These are phyloP conservation scores for Aurifilum marmelostoma DNA, from an alignment of 2,329 filamentous ascomycete species.

Conservation along the genomic window DNA sequence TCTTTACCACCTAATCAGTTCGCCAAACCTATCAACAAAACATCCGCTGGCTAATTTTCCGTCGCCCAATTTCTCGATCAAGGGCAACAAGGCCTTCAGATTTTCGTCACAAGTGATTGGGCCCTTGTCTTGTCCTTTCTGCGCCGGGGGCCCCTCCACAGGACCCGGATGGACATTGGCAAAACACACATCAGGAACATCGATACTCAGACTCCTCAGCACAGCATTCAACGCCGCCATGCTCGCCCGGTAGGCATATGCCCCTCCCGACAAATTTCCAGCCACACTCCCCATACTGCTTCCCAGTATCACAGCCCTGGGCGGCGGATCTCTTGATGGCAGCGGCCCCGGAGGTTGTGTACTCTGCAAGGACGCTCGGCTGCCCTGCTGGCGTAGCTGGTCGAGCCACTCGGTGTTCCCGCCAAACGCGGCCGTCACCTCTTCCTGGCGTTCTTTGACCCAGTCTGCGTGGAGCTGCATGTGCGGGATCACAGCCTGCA, in stretches of 20 bases:
- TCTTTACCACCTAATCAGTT: conserved; percentile 18
- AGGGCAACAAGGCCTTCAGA: conserved; percentile 4
- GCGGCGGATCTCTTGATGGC: conserved; percentile 5
- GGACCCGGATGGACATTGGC: conserved; percentile 15
- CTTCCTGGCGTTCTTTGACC: conserved; percentile 7
- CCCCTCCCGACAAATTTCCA: conserved; percentile 11
- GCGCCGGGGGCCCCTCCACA: conserved; percentile 12
- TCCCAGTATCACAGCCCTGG: conserved; percentile 16
- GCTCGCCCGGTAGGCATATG: conserved; percentile 26
- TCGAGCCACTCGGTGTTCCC: background rate
- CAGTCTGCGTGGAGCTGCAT: conserved; percentile 15
- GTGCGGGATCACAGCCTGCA: conserved; percentile 19
- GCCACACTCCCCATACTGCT: conserved; percentile 19
- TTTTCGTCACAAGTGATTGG: conserved; percentile 17
- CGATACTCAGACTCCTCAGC: conserved; percentile 22
- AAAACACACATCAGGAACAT: conserved; percentile 24
- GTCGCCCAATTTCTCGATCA: conserved; percentile 19
- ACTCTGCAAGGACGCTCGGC: conserved; percentile 10
- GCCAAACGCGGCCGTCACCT: conserved; percentile 11
- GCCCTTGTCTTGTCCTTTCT: conserved; percentile 4
- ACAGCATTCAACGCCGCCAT: conserved; percentile 26
- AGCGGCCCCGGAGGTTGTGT: background rate
- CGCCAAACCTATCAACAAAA: conserved; percentile 21
- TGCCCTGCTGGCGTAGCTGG: conserved; percentile 13
- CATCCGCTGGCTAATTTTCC: conserved; percentile 16